Conservation (phyloP, 495 filamentous ascomycete genomes). For the Talaromyces proteolyticus region DNA sequence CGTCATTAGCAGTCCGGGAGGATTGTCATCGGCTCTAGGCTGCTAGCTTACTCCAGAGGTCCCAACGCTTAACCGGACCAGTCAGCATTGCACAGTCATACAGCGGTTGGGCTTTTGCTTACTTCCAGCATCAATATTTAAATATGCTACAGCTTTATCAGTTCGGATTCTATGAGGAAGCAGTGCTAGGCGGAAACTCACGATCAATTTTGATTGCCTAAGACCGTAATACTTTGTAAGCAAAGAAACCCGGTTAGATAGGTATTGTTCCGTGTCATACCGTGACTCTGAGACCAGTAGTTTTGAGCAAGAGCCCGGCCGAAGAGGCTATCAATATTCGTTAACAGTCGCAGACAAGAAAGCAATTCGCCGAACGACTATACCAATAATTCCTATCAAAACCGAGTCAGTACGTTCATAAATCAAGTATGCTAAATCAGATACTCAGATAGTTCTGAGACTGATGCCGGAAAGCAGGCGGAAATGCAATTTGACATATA, state of each 20-base stretch:
- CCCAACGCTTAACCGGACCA: neutral
- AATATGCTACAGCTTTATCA: slow-evolving; percentile 61
- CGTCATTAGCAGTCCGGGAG: neutral
- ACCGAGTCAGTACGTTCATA: slow-evolving; percentile 34
- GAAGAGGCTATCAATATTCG: slow-evolving; percentile 48
- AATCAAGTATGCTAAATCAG: no score
- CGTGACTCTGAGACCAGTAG: slow-evolving; percentile 60
- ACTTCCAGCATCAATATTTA: slow-evolving; percentile 75
- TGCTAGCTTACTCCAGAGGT: neutral
- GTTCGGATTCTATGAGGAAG: neutral
- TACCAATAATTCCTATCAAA: slow-evolving; percentile 66
- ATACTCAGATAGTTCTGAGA: no score
- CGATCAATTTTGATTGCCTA: slow-evolving; percentile 40
- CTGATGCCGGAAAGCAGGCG: neutral
- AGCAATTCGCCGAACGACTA: slow-evolving; percentile 8
- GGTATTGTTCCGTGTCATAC: slow-evolving; percentile 29
- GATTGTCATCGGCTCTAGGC: neutral
- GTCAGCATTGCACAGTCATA: neutral
- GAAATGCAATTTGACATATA: neutral
- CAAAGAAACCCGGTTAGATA: slow-evolving; percentile 18
- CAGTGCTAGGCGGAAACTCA: no score
- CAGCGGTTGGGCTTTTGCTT: slow-evolving; percentile 29
- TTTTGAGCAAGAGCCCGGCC: slow-evolving; percentile 68
- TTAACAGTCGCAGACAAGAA: slow-evolving; percentile 13
- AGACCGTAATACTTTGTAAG: slow-evolving; percentile 26